These are phyloP conservation scores for Hypoxylon sp. DNA, from an alignment of 2,329 filamentous ascomycete genomes.

Conservation along the genomic window DNA sequence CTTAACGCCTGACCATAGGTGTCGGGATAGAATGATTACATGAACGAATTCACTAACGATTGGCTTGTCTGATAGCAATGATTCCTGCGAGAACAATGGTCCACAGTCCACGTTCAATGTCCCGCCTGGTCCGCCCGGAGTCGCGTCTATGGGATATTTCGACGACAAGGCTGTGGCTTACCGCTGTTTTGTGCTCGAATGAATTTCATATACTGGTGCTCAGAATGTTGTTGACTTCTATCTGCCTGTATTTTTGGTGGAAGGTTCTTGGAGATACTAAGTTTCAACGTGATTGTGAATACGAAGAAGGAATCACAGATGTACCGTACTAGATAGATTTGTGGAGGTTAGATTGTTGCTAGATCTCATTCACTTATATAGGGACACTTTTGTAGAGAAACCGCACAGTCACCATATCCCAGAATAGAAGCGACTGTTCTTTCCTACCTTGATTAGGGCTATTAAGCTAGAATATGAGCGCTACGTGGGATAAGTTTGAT, in stretches of 20 bases:
- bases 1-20: not conserved
- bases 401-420: not conserved
- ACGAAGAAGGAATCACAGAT: not conserved
- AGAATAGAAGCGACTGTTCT: not conserved
- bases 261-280: not conserved
- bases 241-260: not conserved
- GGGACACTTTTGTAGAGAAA: too few species aligned
- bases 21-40: not conserved
- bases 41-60: not conserved
- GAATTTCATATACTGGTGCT: not conserved
- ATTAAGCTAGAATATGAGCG: not conserved
- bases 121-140: not conserved
- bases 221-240: not conserved
- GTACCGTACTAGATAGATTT: not conserved
- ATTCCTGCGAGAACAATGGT: slow-evolving; percentile 1
- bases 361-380: not conserved
- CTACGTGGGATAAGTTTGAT: slow-evolving; percentile 3
- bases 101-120: not conserved
- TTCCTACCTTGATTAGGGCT: not conserved
- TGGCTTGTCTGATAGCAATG: not conserved
- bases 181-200: not conserved
- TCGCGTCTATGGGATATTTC: not conserved
- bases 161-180: slow-evolving; percentile 11
- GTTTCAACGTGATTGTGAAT: not conserved
- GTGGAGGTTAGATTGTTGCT: not conserved